A percentile compares a stretch with the other conserved stretches of the same genome.
Evolutionary conservation across 495 filamentous ascomycete species (phyloP).

Genomic region (Aspergillus nanangensis): DNA sequence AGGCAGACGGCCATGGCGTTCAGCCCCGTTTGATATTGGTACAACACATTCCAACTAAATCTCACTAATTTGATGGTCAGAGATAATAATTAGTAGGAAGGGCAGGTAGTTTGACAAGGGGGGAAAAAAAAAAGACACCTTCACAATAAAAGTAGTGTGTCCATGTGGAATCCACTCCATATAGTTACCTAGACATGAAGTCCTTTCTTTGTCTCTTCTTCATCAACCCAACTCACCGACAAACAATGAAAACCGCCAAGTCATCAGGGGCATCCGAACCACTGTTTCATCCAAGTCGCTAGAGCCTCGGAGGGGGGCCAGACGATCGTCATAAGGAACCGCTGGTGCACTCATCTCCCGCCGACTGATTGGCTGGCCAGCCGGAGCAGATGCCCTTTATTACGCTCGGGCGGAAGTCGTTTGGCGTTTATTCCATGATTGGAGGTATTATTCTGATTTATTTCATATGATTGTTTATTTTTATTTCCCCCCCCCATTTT

Average conservation of each 20-base stretch:
- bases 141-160: no score
- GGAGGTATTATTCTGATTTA: no score
- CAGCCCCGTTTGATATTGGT: neutral
- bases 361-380: neutral
- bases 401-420: neutral
- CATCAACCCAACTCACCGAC: neutral
- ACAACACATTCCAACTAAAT: neutral
- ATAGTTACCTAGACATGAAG: neutral
- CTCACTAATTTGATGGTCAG: neutral
- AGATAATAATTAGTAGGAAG: no score
- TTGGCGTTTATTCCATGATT: neutral
- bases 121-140: no score
- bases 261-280: slow-evolving; percentile 1
- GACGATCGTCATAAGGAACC: slow-evolving; percentile 1
- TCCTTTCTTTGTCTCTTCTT: neutral
- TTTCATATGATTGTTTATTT: no score
- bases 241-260: neutral
- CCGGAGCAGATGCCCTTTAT: neutral
- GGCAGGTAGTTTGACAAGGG: no score
- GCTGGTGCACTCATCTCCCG: neutral
- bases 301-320: neutral
- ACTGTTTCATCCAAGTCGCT: slow-evolving; percentile 1
- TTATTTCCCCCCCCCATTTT: no score
- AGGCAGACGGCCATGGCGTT: neutral
- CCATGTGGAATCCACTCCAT: no score